Base-by-base conservation (phyloP, 1,284 basidiomycete genomes). In the Amylostereum chailletii region DNA sequence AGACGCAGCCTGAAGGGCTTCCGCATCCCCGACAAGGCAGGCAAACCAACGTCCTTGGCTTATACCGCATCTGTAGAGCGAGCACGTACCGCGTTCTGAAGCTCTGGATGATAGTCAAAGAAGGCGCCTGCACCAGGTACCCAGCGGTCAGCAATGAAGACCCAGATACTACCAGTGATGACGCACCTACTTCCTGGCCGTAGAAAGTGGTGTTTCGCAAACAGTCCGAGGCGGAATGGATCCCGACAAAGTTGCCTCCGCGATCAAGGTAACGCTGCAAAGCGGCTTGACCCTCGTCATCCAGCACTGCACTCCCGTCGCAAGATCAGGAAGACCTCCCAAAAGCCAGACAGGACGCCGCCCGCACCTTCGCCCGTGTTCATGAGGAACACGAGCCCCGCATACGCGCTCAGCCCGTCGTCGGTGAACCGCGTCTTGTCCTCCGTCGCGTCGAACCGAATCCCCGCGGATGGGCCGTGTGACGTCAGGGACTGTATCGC, bases 71-170 rank as follows among this genome's bases (percentile, higher is more conserved):
- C 34, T 38, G 38, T 45, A 11, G 27, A 43, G 27, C 7, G 11
- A 40, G 11, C 26, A 64, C 74, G 49, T 53, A 81, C 79, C 33
- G 79, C 81, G 52, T 77, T 72, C 60, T 83, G 79, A 5, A 90
- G 62, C 5, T 65, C 68, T 0, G 87, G 80, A 59, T 91, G 86
- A 62, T 87, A 87, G 63, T 89, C 85, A 58, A 90, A 90, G 52
- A 73, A 75, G 3, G 86, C 81, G 10, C 83, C 82, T 68, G 42
- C 10, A 39, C 8, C 5, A 27, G 8, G 37, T 19, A 45, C 32
- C 26, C 30, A 31, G 42, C 7, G 7, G 40, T 42, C 38, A 9
- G 9, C 7, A 41, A 42, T 7, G 29, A 9, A 27, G 36, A 50
- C 41, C 30, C 11, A 11, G 7, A 19, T 2, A 50, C 5, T 37